Conservation (phyloP, 2,329 filamentous ascomycete species). For the Sporothrix sp. region DNA sequence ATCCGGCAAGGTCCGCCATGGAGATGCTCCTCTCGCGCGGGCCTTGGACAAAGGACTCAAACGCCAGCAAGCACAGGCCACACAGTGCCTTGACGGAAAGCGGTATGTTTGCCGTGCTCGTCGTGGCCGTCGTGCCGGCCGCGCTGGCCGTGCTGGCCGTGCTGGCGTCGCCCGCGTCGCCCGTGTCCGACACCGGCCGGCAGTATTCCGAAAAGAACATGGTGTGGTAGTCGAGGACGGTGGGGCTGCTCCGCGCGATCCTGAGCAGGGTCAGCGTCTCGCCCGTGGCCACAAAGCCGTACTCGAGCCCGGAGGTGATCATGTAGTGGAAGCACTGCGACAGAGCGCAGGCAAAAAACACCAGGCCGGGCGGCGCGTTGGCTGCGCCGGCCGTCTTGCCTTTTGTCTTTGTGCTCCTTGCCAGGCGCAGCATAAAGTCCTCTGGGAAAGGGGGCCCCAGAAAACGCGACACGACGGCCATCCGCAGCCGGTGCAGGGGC, state of each 20-base stretch:
- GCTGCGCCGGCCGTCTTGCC: too few relatives aligned
- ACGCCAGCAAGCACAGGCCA: constrained; percentile 6
- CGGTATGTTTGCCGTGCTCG: too few relatives aligned
- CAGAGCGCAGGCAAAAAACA: constrained; percentile 8
- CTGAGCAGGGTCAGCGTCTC: constrained; percentile 7
- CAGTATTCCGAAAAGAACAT: background rate
- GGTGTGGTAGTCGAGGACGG: constrained; percentile 9
- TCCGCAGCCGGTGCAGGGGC: constrained; percentile 7
- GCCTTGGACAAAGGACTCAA: background rate
- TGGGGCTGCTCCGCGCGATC: background rate
- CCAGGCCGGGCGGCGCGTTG: constrained; percentile 4
- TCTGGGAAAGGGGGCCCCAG: background rate
- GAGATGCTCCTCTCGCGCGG: constrained; percentile 2
- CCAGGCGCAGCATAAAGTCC: constrained; percentile 5
- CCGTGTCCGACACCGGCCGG: background rate
- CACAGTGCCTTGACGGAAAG: background rate
- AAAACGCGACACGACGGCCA: background rate
- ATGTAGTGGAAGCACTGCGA: constrained; percentile 13
- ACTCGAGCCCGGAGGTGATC: background rate
- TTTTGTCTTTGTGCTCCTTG: too few relatives aligned
- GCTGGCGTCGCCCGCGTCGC: too few relatives aligned
- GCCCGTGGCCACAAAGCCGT: constrained; percentile 9
- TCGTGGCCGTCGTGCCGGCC: too few relatives aligned
- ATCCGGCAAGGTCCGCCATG: constrained; percentile 1
- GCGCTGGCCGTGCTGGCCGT: too few relatives aligned